phyloP scores from a whole-genome alignment of 2,329 filamentous ascomycete genomes.

The Alternaria postmessia region DNA sequence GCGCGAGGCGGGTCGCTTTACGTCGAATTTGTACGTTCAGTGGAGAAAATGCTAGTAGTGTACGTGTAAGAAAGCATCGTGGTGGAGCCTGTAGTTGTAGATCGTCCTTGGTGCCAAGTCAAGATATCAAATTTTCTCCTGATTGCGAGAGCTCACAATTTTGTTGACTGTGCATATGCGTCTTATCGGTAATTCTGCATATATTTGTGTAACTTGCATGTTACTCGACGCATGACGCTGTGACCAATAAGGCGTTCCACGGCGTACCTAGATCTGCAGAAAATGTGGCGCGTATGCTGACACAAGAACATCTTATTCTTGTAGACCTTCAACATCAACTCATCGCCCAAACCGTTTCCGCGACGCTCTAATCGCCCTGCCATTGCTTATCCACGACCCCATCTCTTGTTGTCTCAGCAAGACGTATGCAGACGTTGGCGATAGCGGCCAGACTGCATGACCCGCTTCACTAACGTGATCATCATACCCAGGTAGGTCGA shows the following conservation, averaged over 20 bases:
- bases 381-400: not conserved
- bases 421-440: not conserved
- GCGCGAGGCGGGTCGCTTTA: constrained; percentile 38
- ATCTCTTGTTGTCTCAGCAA: not conserved
- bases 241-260: not conserved
- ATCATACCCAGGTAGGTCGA: not conserved
- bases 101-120: not conserved
- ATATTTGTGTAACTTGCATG: not conserved
- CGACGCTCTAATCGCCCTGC: constrained; percentile 4
- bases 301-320: not conserved
- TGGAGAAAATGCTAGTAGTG: constrained; percentile 44
- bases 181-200: not conserved
- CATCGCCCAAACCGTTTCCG: not conserved
- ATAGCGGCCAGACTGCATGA: not conserved
- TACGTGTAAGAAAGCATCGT: not conserved
- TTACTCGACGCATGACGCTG: not conserved
- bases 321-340: not conserved
- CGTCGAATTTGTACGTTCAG: constrained; percentile 38
- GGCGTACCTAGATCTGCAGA: not conserved
- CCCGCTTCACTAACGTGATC: constrained; percentile 6
- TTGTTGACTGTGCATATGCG: not conserved
- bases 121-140: not conserved
- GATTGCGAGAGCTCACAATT: not conserved
- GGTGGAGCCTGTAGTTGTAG: not conserved
- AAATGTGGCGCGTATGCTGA: not conserved